Percentiles rank a stretch among this genome's conserved stretches.
These are phyloP conservation scores for Botrytis galanthina DNA, from an alignment of 2,329 filamentous ascomycete species.

Conservation along the genomic window DNA sequence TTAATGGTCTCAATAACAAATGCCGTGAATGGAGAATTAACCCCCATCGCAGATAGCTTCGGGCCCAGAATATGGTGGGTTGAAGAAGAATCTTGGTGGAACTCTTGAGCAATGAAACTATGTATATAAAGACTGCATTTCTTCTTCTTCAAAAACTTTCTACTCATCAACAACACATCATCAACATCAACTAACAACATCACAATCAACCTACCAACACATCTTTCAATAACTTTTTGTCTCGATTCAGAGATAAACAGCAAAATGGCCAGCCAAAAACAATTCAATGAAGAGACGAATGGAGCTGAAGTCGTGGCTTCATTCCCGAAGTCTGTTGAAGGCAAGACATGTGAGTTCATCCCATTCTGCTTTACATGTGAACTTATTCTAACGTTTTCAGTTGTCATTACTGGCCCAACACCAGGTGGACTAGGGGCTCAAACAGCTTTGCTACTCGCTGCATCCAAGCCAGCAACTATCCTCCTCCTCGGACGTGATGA, in stretches of 20 bases:
- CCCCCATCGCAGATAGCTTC: neutral
- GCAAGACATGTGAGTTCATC: slow-evolving; percentile 23
- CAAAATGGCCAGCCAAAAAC: slow-evolving; percentile 3
- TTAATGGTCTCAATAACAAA: neutral
- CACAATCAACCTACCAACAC: neutral
- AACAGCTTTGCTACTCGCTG: slow-evolving; percentile 24
- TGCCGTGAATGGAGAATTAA: neutral
- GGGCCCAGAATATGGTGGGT: neutral
- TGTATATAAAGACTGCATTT: slow-evolving; percentile 6
- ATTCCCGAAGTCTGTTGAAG: slow-evolving; percentile 21
- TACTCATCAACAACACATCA: neutral
- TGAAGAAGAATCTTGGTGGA: neutral
- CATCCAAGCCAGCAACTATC: slow-evolving; percentile 23
- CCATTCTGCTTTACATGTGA: neutral
- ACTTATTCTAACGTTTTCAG: slow-evolving; percentile 20
- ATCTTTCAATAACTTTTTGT: neutral
- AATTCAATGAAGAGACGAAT: slow-evolving; percentile 13
- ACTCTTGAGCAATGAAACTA: neutral
- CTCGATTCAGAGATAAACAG: neutral
- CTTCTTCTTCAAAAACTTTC: neutral
- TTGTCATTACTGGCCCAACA: slow-evolving; percentile 23
- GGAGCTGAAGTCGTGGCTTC: slow-evolving; percentile 24
- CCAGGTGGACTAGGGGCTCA: slow-evolving; percentile 19
- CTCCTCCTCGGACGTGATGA: slow-evolving; percentile 22
- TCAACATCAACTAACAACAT: neutral